Evolutionary conservation across 352 stramenopile species (phyloP).

Genomic region (Globisporangium sylvaticum): DNA sequence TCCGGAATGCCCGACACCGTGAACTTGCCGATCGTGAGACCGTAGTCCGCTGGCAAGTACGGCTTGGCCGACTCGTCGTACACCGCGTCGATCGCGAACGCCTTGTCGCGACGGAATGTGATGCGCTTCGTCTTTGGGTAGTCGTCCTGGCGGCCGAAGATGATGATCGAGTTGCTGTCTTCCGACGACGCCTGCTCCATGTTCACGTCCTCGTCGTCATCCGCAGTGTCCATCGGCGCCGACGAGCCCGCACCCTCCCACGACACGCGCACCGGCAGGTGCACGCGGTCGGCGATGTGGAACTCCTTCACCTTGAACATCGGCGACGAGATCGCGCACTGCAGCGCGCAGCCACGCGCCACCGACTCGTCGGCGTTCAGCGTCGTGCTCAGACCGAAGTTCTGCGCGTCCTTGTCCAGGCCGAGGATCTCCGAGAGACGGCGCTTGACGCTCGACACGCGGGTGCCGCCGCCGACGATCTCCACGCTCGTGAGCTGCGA

Average conservation of each 20-base stretch:
- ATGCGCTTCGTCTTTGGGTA: constrained; percentile 97
- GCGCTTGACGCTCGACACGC: constrained; percentile 95
- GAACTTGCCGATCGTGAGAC: constrained; percentile 89
- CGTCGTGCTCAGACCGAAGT: constrained; percentile 97
- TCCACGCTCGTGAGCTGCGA: constrained; percentile 92
- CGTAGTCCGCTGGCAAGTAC: constrained; percentile 67
- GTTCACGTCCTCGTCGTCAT: constrained; percentile 88
- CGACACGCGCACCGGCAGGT: constrained; percentile 92
- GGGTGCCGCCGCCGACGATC: constrained; percentile 95
- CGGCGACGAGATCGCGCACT: constrained; percentile 98
- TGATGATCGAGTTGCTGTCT: constrained; percentile 88
- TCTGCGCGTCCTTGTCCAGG: constrained; percentile 91
- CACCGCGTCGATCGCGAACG: constrained; percentile 90
- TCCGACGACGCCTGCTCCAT: constrained; percentile 50
- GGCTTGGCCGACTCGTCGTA: constrained; percentile 85
- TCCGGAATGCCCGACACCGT: constrained; percentile 87
- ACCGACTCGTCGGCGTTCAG: constrained; percentile 99
- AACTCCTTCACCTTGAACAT: constrained; percentile 97
- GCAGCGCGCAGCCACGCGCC: constrained; percentile 94
- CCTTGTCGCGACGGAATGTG: constrained; percentile 90
- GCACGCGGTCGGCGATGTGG: constrained; percentile 79
- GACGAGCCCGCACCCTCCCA: constrained; percentile 84
- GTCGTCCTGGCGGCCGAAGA: constrained; percentile 95
- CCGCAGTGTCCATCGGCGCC: constrained; percentile 39
- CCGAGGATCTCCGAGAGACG: constrained; percentile 90